Base-by-base conservation (phyloP, 129 eudicot genomes). In the Saposhnikovia divaricata region DNA sequence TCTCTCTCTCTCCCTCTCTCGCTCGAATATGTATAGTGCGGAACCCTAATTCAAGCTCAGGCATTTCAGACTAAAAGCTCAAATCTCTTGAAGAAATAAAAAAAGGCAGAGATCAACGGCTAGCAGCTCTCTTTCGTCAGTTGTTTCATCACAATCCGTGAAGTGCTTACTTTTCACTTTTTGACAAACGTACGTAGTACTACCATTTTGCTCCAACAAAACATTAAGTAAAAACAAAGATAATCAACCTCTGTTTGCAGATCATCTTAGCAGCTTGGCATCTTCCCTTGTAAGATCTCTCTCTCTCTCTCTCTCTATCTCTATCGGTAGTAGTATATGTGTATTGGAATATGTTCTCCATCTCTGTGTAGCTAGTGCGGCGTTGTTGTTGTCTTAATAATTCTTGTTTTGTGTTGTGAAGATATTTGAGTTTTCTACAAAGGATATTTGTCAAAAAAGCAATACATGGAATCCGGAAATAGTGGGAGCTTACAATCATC, bases 401-500 rank as follows among this genome's bases (percentile, higher is more conserved):
- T 47, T n/a, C 46, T 74, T 0, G 21, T 15, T 48, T 38, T 72
- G 69, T 79, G 42, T 69, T 69, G 1, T 47, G 65, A 10, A 44
- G 50, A 74, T 7, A 21, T 48, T 34, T 11, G 69, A 59, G 31
- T 21, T 34, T 34, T 34, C 37, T 34, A 34, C 2, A 2, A 4
- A 14, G 57, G n/a, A 61, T 61, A 61, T 9, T 61, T 25, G 34
- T 25, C 4, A 61, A 61, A 25, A 61, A 61, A 61, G 28, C 69
- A n/a, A 74, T 0, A 19, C 44, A 91, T 93, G 96, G 97, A 93
- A 81, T 91, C 94, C 50, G 89, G 80, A 23, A 91, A 91, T 77
- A 91, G 94, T 83, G 97, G 88, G 12, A 92, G 96, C 79, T 65
- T 91, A 15, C 98, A 91, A 47, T 91, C 98, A 19, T 93, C 98